Conservation (phyloP, 257 asterid genomes). For the Penstemon barbatus region DNA sequence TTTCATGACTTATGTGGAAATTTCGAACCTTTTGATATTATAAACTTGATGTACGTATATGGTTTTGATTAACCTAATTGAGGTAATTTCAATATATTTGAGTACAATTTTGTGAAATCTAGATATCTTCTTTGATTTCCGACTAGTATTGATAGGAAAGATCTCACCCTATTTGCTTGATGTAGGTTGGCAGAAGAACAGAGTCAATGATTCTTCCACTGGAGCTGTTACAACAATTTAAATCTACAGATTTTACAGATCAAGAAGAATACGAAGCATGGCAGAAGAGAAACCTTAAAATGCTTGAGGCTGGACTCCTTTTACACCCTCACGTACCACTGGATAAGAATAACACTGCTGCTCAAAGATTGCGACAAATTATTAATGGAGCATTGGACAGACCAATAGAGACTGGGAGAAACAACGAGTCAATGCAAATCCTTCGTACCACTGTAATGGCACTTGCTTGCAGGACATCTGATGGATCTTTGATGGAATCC, state of each 20-base stretch:
- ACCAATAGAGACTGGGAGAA: constrained; percentile 97
- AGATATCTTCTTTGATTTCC: constrained; percentile 1
- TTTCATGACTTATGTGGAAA: background rate
- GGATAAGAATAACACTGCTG: constrained; percentile 68
- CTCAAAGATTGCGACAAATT: constrained; percentile 75
- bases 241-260: constrained; percentile 86
- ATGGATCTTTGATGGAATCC: constrained; percentile 67
- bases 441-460: constrained; percentile 85
- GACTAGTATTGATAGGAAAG: constrained; percentile 5
- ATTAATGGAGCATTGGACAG: constrained; percentile 74
- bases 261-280: constrained; percentile 81
- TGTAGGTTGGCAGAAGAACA: constrained; percentile 76
- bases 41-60: background rate
- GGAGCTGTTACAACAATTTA: constrained; percentile 96
- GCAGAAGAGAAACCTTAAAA: constrained; percentile 91
- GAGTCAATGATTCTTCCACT: constrained; percentile 88
- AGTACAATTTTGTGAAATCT: constrained; percentile 18
- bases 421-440: constrained; percentile 96
- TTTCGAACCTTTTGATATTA: background rate
- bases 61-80: constrained; percentile 4
- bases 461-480: constrained; percentile 78
- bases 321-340: constrained; percentile 81
- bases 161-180: constrained; percentile 9
- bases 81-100: background rate
- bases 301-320: constrained; percentile 95